Percentiles rank a stretch among this genome's conserved stretches.
phyloP scores from a whole-genome alignment of 495 filamentous ascomycete species.

The Bombardia bombarda region DNA sequence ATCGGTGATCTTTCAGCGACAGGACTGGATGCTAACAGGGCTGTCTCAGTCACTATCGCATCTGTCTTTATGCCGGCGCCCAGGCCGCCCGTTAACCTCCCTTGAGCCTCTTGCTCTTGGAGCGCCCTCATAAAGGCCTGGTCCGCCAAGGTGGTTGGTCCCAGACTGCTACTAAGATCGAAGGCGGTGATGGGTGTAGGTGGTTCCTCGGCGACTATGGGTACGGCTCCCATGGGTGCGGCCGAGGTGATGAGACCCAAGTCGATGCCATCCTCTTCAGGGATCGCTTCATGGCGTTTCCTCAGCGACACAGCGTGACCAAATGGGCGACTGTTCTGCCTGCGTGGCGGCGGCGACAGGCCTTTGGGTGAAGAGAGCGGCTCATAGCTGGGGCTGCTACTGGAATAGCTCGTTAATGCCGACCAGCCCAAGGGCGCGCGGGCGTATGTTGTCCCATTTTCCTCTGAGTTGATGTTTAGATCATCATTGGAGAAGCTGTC shows the following conservation, averaged over 20 bases:
- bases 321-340: constrained; percentile 10
- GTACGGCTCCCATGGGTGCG: constrained; percentile 23
- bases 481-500: constrained; percentile 18
- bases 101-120: constrained; percentile 37
- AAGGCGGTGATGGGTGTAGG: constrained; percentile 13
- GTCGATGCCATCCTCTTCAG: constrained; percentile 34
- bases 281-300: constrained; percentile 30
- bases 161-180: constrained; percentile 30
- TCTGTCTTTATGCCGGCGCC: constrained; percentile 36
- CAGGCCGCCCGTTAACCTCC: constrained; percentile 41
- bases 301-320: constrained; percentile 5
- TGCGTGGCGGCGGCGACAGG: neutral
- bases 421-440: constrained; percentile 8
- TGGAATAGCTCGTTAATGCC: constrained; percentile 7
- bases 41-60: constrained; percentile 28
- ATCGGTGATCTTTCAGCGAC: constrained; percentile 23
- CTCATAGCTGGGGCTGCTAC: constrained; percentile 26
- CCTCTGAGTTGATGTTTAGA: constrained; percentile 1
- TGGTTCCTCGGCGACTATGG: constrained; percentile 6
- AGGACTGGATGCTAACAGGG: constrained; percentile 31
- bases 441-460: constrained; percentile 9
- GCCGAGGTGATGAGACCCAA: constrained; percentile 31
- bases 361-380: constrained; percentile 16
- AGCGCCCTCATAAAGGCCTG: constrained; percentile 28
- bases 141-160: constrained; percentile 29